These are phyloP conservation scores for Pichia sp. DNA, from an alignment of 1,139 yeast genomes.

Conservation along the genomic window DNA sequence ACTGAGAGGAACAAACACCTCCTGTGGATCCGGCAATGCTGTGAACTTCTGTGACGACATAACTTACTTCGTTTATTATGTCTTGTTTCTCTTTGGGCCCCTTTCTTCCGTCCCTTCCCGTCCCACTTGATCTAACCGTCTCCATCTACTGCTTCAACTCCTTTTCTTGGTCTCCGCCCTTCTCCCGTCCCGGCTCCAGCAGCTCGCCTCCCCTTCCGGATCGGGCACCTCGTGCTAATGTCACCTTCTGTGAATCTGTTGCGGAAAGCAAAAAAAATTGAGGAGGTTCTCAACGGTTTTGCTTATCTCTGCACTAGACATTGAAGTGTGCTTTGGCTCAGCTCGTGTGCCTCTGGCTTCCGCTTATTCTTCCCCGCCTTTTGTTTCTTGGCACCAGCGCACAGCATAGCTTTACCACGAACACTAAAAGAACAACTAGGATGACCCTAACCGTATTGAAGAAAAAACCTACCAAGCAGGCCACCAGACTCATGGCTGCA, in stretches of 20 bases:
- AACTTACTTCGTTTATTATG: neutral
- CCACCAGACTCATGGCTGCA: constrained; percentile 28
- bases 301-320: neutral
- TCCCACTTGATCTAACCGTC: too few species aligned
- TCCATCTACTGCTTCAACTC: neutral
- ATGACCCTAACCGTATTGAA: constrained; percentile 12
- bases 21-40: constrained; percentile 28
- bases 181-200: neutral
- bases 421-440: neutral
- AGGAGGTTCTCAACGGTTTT: neutral
- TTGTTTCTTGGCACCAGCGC: neutral
- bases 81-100: neutral
- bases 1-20: constrained; percentile 53
- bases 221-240: neutral
- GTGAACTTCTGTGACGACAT: constrained; percentile 18
- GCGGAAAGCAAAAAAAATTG: neutral
- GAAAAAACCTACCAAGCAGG: constrained; percentile 26
- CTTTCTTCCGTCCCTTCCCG: neutral
- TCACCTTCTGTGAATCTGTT: neutral
- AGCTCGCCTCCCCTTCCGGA: neutral
- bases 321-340: neutral
- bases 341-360: neutral
- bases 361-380: neutral
- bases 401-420: neutral
- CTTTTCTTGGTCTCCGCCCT: neutral